These are phyloP conservation scores for Nematocida minor DNA, from an alignment of 371 early-diverging fungal species.

Conservation along the genomic window DNA sequence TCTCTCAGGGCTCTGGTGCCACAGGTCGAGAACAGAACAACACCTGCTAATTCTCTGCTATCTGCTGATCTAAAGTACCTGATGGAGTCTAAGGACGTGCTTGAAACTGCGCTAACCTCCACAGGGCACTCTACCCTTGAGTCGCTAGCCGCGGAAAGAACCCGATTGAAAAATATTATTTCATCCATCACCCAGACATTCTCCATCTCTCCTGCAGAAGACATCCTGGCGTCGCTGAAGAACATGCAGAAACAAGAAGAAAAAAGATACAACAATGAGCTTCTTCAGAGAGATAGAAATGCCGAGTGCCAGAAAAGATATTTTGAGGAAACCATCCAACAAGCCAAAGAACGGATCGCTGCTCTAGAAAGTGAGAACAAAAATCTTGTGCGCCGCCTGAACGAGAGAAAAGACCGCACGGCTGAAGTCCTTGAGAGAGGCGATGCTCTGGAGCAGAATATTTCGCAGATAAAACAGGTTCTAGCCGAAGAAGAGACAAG, in stretches of 20 bases:
- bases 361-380: background rate
- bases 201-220: slow-evolving; percentile 21
- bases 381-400: background rate
- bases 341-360: background rate
- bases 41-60: background rate
- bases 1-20: background rate
- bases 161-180: background rate
- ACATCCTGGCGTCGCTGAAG: background rate
- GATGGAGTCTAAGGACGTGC: background rate
- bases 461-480: slow-evolving; percentile 25
- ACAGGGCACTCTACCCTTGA: slow-evolving; percentile 6
- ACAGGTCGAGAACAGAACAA: background rate
- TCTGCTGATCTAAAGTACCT: background rate
- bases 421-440: slow-evolving; percentile 19
- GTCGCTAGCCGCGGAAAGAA: slow-evolving; percentile 11
- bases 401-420: slow-evolving; percentile 5
- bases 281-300: background rate
- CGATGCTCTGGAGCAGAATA: slow-evolving; percentile 14
- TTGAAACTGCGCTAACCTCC: background rate
- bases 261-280: background rate
- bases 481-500: slow-evolving; percentile 37
- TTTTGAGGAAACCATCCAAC: background rate
- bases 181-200: background rate
- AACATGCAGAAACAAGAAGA: background rate
- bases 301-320: slow-evolving; percentile 50